These are phyloP conservation scores for Globisporangium rhizosaccharum DNA, from an alignment of 352 stramenopile species.

Conservation along the genomic window DNA sequence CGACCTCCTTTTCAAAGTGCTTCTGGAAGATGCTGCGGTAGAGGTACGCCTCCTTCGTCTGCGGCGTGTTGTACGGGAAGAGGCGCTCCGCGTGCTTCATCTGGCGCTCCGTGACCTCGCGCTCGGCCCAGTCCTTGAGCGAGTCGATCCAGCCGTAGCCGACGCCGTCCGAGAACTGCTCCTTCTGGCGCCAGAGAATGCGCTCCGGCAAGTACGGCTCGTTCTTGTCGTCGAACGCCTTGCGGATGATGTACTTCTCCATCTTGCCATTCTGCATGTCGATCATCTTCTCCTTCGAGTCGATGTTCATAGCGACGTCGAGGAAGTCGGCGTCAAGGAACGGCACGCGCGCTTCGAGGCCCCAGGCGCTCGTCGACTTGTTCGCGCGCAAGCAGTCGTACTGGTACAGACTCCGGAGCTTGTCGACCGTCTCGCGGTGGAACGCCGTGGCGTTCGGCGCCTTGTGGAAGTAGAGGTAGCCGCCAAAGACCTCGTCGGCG, in stretches of 20 bases:
- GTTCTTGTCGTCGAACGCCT: constrained; percentile 97
- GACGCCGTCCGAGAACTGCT: constrained; percentile 99
- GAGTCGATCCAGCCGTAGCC: constrained; percentile 99
- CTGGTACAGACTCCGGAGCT: constrained; percentile 95
- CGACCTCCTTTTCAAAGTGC: constrained; percentile 96
- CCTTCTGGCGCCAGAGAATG: constrained; percentile 99
- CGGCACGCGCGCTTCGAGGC: constrained; percentile 96
- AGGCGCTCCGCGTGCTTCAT: constrained; percentile 92
- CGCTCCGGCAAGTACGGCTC: constrained; percentile 96
- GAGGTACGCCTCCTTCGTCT: constrained; percentile 96
- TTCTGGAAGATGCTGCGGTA: constrained; percentile 98
- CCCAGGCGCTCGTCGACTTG: constrained; percentile 98
- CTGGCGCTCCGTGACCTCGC: constrained; percentile 93
- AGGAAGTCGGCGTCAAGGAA: constrained; percentile 99
- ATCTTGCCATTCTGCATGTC: constrained; percentile 88
- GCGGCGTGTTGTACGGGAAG: constrained; percentile 98
- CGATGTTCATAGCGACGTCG: constrained; percentile 97
- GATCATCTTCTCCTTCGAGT: constrained; percentile 98
- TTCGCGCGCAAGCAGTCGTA: constrained; percentile 99
- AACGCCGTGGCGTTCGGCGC: constrained; percentile 91
- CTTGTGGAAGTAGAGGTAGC: constrained; percentile 99
- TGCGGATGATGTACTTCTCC: constrained; percentile 99
- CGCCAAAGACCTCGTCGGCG: constrained; percentile 97
- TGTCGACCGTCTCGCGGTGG: constrained; percentile 93
- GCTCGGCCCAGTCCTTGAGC: constrained; percentile 94